A percentile compares a stretch with the other conserved stretches of the same genome.
phyloP scores from a whole-genome alignment of 2,329 filamentous ascomycete species.

The Colletotrichum sp. region DNA sequence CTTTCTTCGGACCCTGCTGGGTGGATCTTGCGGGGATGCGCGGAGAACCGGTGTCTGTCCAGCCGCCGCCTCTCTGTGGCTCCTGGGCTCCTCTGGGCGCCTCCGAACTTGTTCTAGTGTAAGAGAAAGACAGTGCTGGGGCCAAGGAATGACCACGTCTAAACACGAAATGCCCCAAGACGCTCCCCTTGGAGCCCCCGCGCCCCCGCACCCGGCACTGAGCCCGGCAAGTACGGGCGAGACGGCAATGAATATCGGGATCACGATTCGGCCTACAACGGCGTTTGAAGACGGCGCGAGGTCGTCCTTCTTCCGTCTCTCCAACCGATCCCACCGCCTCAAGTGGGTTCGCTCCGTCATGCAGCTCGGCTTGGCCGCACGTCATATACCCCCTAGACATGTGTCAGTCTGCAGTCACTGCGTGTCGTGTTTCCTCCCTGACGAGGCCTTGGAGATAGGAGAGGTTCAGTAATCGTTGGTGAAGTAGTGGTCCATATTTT shows the following conservation, averaged over 20 bases:
- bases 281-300: not conserved
- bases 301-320: not conserved
- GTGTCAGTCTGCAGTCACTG: not conserved
- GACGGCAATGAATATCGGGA: constrained; percentile 7
- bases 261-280: not conserved
- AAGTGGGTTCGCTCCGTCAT: not conserved
- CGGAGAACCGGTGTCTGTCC: not conserved
- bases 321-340: not conserved
- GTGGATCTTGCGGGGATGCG: constrained; percentile 11
- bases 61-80: not conserved
- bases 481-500: not conserved
- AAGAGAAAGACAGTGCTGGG: not conserved
- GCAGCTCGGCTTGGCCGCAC: not conserved
- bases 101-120: not conserved
- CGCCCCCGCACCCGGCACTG: constrained; percentile 11
- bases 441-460: not conserved
- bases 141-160: not conserved
- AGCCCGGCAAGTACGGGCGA: constrained; percentile 5
- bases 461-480: not conserved
- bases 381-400: not conserved
- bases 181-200: not conserved
- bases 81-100: not conserved
- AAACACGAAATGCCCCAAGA: not conserved
- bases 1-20: not conserved
- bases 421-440: not conserved